These are phyloP conservation scores for Kurtzmaniella quercitrusa DNA, from an alignment of 1,139 yeast genomes.

Conservation along the genomic window DNA sequence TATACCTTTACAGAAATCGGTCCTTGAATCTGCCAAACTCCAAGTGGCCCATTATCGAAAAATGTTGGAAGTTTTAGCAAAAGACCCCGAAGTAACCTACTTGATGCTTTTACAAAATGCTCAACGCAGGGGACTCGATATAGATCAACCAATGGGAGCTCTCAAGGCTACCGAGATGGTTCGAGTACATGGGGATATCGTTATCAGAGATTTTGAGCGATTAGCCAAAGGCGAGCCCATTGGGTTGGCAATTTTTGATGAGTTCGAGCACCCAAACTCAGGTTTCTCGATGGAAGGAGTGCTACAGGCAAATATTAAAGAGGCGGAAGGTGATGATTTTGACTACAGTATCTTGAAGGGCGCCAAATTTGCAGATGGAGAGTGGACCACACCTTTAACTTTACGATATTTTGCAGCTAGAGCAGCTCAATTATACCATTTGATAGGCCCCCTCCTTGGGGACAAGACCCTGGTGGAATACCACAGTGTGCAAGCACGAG, in stretches of 20 bases:
- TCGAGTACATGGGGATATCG: constrained; percentile 27
- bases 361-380: constrained; percentile 16
- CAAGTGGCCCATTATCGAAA: constrained; percentile 57
- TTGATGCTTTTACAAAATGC: constrained; percentile 42
- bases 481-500: constrained; percentile 30
- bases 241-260: constrained; percentile 40
- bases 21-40: constrained; percentile 42
- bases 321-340: not conserved
- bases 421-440: constrained; percentile 42
- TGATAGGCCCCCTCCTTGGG: constrained; percentile 31
- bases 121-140: constrained; percentile 36
- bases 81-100: constrained; percentile 17
- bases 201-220: constrained; percentile 38
- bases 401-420: constrained; percentile 54
- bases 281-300: not conserved
- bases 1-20: constrained; percentile 46
- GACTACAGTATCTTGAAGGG: constrained; percentile 8
- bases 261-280: constrained; percentile 7
- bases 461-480: constrained; percentile 48
- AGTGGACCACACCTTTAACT: constrained; percentile 55
- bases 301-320: not conserved
- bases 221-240: constrained; percentile 44
- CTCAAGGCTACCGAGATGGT: constrained; percentile 31
- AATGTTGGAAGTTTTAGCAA: constrained; percentile 31
- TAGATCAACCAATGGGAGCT: constrained; percentile 46